A percentile compares a stretch with the other conserved stretches of the same genome.
Conservation (phyloP, 169 alveolate genomes). For the Perkinsus marinus region DNA sequence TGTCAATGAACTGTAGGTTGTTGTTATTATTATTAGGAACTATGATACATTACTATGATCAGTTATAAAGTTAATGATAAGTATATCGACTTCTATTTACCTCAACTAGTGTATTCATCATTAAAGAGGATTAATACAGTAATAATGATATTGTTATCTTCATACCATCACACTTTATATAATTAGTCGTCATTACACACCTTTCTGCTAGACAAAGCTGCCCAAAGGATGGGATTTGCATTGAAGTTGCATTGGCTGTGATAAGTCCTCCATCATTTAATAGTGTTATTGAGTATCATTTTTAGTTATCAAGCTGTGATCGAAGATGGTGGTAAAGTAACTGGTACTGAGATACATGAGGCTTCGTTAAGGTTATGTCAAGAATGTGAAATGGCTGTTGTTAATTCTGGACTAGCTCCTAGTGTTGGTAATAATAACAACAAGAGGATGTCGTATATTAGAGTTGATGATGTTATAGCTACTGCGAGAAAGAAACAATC, state of each 20-base stretch:
- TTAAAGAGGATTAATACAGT: conserved; percentile 13
- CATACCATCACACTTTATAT: conserved; percentile 42
- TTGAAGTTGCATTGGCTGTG: conserved; percentile 66
- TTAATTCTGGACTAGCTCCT: conserved; percentile 49
- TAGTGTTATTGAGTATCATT: conserved; percentile 28
- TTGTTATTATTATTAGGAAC: background rate
- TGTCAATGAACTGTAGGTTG: background rate
- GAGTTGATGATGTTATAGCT: background rate
- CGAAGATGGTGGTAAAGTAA: background rate
- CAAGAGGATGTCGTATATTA: background rate
- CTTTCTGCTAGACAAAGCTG: conserved; percentile 58
- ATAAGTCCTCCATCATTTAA: conserved; percentile 57
- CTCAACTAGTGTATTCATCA: conserved; percentile 43
- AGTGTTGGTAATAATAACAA: background rate
- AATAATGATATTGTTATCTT: conserved; percentile 22
- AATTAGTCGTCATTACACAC: conserved; percentile 47
- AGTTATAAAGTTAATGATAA: conserved; percentile 24
- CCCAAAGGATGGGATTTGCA: conserved; percentile 69
- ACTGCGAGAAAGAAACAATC: background rate
- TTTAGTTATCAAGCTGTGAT: background rate
- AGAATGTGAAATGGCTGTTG: conserved; percentile 79
- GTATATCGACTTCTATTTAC: conserved; percentile 58
- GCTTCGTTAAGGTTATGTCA: conserved; percentile 65
- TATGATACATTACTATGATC: background rate
- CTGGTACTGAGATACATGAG: conserved; percentile 32